A percentile compares a stretch with the other conserved stretches of the same genome.
Evolutionary conservation across 179 eudicot genomes (phyloP).

Genomic region (Pouteria campechiana): DNA sequence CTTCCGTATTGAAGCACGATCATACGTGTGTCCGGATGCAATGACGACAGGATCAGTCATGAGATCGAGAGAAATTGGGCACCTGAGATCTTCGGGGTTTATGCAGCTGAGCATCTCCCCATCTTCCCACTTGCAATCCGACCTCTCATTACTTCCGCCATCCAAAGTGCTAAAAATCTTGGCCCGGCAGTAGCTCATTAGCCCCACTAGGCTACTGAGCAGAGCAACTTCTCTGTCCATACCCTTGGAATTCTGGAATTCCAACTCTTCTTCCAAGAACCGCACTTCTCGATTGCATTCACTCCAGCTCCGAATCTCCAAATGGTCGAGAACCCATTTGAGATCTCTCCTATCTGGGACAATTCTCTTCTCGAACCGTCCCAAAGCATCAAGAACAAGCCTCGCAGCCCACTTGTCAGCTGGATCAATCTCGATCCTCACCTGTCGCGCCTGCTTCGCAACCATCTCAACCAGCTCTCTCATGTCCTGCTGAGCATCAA

Average conservation of each 20-base stretch:
- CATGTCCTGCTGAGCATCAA: slow-evolving; percentile 34
- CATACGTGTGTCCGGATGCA: slow-evolving; percentile 77
- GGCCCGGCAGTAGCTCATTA: slow-evolving; percentile 69
- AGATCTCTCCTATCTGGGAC: slow-evolving; percentile 45
- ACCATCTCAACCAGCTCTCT: slow-evolving; percentile 53
- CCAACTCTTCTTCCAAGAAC: slow-evolving; percentile 49
- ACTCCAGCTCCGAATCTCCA: slow-evolving; percentile 43
- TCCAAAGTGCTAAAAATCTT: slow-evolving; percentile 38
- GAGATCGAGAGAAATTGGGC: slow-evolving; percentile 85
- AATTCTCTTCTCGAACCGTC: slow-evolving; percentile 48
- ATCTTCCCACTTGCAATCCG: slow-evolving; percentile 10
- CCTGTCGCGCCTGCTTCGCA: slow-evolving; percentile 42
- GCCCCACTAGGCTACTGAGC: slow-evolving; percentile 43
- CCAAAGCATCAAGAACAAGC: slow-evolving; percentile 32
- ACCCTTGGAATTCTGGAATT: slow-evolving; percentile 14
- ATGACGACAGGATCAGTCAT: slow-evolving; percentile 82
- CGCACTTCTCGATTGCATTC: slow-evolving; percentile 52
- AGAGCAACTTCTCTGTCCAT: slow-evolving; percentile 34
- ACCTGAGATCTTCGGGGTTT: slow-evolving; percentile 71
- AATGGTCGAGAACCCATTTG: slow-evolving; percentile 33
- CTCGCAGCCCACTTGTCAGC: slow-evolving; percentile 44
- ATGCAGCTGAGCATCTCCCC: slow-evolving; percentile 26
- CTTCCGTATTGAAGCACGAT: slow-evolving; percentile 57
- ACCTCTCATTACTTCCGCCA: neutral
- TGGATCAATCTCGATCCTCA: slow-evolving; percentile 29